These are phyloP conservation scores for Thelonectria blattea DNA, from an alignment of 2,329 filamentous ascomycete species.

Conservation along the genomic window DNA sequence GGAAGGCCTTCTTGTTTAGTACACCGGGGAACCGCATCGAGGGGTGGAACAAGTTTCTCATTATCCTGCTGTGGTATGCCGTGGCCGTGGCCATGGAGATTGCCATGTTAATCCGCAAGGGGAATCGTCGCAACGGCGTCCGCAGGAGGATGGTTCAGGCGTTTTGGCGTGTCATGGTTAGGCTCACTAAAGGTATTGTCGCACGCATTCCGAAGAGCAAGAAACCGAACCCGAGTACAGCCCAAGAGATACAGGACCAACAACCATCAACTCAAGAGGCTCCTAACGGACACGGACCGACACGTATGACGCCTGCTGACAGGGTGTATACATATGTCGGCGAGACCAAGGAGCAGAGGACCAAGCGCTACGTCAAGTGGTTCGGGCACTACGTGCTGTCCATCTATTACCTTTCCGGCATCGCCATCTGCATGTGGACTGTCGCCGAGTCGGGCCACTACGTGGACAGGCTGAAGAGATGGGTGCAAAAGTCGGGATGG, in stretches of 20 bases:
- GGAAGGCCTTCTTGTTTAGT: conserved; percentile 4
- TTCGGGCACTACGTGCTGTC: conserved; percentile 12
- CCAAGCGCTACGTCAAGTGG: conserved; percentile 5
- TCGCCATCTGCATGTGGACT: conserved; percentile 19
- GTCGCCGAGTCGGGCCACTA: conserved; percentile 14
- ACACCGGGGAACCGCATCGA: conserved; percentile 16
- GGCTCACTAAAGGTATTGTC: neutral
- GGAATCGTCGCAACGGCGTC: conserved; percentile 13
- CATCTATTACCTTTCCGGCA: conserved; percentile 10
- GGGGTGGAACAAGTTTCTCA: conserved; percentile 21
- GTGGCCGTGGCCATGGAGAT: conserved; percentile 10
- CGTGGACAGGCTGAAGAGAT: conserved; percentile 4
- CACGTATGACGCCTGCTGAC: neutral
- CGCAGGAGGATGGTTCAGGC: neutral
- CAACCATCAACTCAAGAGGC: neutral
- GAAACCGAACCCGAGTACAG: too few relatives aligned
- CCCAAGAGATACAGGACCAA: too few relatives aligned
- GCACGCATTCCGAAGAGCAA: neutral
- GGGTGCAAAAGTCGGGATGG: conserved; percentile 18
- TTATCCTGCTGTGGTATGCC: conserved; percentile 18
- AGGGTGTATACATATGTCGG: neutral
- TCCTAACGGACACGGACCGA: neutral
- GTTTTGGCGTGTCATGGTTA: conserved; percentile 2
- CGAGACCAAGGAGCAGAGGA: neutral
- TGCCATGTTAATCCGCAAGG: conserved; percentile 17